phyloP scores from a whole-genome alignment of 2,329 filamentous ascomycete species.

The Escovopsis sp. region DNA sequence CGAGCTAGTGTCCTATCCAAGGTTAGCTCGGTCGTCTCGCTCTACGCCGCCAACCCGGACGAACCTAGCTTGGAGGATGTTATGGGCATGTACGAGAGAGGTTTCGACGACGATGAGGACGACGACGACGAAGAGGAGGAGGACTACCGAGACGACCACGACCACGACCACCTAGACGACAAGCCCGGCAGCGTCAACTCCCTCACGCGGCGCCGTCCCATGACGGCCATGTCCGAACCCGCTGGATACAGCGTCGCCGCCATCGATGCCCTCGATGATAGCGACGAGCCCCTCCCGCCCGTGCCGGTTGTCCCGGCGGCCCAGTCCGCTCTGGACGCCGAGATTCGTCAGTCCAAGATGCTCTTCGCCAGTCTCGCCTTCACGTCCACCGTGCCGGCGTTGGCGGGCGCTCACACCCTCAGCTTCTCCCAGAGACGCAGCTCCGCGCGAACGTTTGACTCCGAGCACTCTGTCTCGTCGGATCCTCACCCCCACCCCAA shows the following conservation, averaged over 20 bases:
- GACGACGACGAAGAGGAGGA: slow-evolving; percentile 18
- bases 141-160: slow-evolving; percentile 4
- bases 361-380: slow-evolving; percentile 25
- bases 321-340: slow-evolving; percentile 20
- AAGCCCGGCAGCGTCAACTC: neutral
- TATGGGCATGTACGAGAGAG: slow-evolving; percentile 54
- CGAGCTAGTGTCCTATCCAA: slow-evolving; percentile 72
- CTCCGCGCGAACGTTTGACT: slow-evolving; percentile 34
- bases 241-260: neutral
- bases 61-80: slow-evolving; percentile 52
- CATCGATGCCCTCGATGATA: slow-evolving; percentile 1
- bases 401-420: slow-evolving; percentile 16
- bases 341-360: slow-evolving; percentile 26
- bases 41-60: slow-evolving; percentile 34
- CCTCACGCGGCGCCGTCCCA: slow-evolving; percentile 2
- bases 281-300: slow-evolving; percentile 2
- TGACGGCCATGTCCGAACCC: slow-evolving; percentile 6
- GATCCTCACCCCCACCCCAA: slow-evolving; percentile 7
- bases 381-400: slow-evolving; percentile 24
- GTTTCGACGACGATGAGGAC: slow-evolving; percentile 35
- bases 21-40: slow-evolving; percentile 58
- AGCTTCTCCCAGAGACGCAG: slow-evolving; percentile 29
- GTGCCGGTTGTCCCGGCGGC: slow-evolving; percentile 9
- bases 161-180: slow-evolving; percentile 1
- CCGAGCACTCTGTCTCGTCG: slow-evolving; percentile 16